Evolutionary conservation across 768 basidiomycete species (phyloP).

Genomic region (Tulasnella sp.): DNA sequence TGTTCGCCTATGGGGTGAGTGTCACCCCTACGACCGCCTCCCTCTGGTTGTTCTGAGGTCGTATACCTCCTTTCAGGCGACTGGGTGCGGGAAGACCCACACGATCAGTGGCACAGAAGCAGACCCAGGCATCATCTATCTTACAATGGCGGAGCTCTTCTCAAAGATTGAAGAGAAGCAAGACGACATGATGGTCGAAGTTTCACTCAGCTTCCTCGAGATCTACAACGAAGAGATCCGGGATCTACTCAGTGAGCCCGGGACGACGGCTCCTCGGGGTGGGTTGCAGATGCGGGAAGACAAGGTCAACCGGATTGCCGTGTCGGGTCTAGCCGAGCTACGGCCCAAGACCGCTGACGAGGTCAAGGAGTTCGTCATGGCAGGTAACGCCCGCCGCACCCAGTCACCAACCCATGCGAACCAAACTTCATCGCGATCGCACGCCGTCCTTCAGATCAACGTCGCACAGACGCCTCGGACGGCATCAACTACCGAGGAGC

Average conservation of each 20-base stretch:
- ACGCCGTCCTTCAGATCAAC: constrained; percentile 94
- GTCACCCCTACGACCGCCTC: constrained; percentile 5
- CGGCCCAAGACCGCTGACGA: constrained; percentile 76
- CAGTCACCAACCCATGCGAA: constrained; percentile 95
- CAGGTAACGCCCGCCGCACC: constrained; percentile 78
- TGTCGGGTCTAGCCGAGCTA: constrained; percentile 73
- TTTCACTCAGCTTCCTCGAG: constrained; percentile 91
- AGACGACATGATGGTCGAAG: constrained; percentile 76
- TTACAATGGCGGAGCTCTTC: constrained; percentile 96
- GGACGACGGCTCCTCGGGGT: constrained; percentile 54
- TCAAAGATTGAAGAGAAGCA: constrained; percentile 78
- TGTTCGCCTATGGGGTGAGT: constrained; percentile 96
- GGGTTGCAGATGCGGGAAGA: constrained; percentile 92
- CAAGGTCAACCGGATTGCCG: constrained; percentile 66
- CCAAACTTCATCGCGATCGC: constrained; percentile 91
- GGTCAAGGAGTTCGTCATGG: constrained; percentile 85
- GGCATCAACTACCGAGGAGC: constrained; percentile 68
- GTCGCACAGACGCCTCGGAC: constrained; percentile 80
- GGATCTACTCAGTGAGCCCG: constrained; percentile 76
- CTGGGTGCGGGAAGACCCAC: constrained; percentile 99
- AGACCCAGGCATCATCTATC: constrained; percentile 90
- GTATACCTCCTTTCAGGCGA: constrained; percentile 49
- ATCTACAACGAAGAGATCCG: constrained; percentile 99
- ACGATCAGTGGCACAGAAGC: constrained; percentile 87
- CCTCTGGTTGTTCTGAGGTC: background rate